Percentiles rank a stretch among this genome's conserved stretches.
Conservation (phyloP, 2,329 filamentous ascomycete species). For the Ramularia endophylla region DNA sequence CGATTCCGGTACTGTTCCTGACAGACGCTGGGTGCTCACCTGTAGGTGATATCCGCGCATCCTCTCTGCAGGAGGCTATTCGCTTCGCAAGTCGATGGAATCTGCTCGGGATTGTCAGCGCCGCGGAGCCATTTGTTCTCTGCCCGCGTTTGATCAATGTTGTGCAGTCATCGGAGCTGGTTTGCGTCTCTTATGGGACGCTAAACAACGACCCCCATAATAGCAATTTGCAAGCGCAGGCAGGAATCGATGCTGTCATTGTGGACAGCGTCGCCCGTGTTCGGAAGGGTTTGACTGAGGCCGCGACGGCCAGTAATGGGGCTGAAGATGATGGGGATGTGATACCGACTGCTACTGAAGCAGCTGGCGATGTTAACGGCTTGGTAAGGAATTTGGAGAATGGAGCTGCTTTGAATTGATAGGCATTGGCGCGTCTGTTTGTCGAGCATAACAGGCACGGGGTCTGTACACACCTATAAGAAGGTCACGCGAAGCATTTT, state of each 20-base stretch:
- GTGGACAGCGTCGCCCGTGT: slow-evolving; percentile 93
- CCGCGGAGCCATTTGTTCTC: slow-evolving; percentile 81
- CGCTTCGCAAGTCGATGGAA: slow-evolving; percentile 95
- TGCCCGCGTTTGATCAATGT: slow-evolving; percentile 85
- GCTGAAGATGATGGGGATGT: background rate
- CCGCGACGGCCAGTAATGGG: slow-evolving; percentile 13
- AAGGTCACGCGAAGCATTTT: background rate
- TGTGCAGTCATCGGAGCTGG: slow-evolving; percentile 87
- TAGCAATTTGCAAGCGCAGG: slow-evolving; percentile 85
- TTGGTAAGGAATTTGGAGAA: too few relatives aligned
- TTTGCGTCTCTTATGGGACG: slow-evolving; percentile 91
- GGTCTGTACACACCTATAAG: too few relatives aligned
- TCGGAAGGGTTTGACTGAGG: slow-evolving; percentile 73
- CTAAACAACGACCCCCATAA: slow-evolving; percentile 82
- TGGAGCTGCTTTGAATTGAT: too few relatives aligned
- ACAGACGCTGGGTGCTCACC: slow-evolving; percentile 77
- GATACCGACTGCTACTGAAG: too few relatives aligned
- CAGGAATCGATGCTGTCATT: slow-evolving; percentile 96
- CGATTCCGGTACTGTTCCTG: slow-evolving; percentile 90
- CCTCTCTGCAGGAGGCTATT: slow-evolving; percentile 89
- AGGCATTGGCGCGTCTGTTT: too few relatives aligned
- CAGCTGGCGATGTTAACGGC: too few relatives aligned
- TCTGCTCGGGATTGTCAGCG: slow-evolving; percentile 79
- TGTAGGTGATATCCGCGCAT: slow-evolving; percentile 84
- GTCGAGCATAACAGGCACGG: too few relatives aligned